phyloP scores from a whole-genome alignment of 768 basidiomycete genomes.

The Lactifluus echinatus region DNA sequence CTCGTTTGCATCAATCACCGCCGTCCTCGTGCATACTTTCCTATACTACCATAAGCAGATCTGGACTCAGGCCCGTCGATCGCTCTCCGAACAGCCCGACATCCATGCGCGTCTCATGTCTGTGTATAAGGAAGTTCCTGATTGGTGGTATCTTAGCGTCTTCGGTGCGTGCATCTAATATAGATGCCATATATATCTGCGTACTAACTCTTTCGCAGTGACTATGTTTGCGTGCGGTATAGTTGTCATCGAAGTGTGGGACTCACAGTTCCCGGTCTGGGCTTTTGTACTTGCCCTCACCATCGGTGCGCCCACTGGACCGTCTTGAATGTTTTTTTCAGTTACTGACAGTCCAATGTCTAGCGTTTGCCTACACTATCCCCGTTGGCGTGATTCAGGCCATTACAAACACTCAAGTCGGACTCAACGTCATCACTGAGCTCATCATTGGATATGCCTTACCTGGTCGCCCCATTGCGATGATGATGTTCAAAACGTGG shows the following conservation, averaged over 20 bases:
- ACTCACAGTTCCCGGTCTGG: conserved; percentile 64
- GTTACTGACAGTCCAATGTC: neutral
- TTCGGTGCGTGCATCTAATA: neutral
- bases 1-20: conserved; percentile 72
- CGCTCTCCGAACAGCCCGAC: conserved; percentile 74
- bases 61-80: conserved; percentile 57
- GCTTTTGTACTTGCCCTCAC: conserved; percentile 62
- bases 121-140: conserved; percentile 65
- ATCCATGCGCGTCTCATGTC: conserved; percentile 80
- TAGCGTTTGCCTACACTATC: conserved; percentile 52
- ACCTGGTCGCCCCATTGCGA: conserved; percentile 76
- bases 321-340: neutral
- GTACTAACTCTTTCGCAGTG: conserved; percentile 35
- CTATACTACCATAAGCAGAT: conserved; percentile 77
- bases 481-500: conserved; percentile 84
- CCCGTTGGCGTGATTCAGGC: conserved; percentile 77
- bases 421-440: conserved; percentile 68
- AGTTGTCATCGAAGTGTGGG: conserved; percentile 62
- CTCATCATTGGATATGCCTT: conserved; percentile 72
- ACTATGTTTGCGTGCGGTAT: conserved; percentile 61
- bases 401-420: conserved; percentile 71
- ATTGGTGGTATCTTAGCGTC: conserved; percentile 54
- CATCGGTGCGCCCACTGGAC: neutral
- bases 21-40: conserved; percentile 61
- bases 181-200: conserved; percentile 25